Conservation (phyloP, 768 basidiomycete species). For the Calvatia gigantea region DNA sequence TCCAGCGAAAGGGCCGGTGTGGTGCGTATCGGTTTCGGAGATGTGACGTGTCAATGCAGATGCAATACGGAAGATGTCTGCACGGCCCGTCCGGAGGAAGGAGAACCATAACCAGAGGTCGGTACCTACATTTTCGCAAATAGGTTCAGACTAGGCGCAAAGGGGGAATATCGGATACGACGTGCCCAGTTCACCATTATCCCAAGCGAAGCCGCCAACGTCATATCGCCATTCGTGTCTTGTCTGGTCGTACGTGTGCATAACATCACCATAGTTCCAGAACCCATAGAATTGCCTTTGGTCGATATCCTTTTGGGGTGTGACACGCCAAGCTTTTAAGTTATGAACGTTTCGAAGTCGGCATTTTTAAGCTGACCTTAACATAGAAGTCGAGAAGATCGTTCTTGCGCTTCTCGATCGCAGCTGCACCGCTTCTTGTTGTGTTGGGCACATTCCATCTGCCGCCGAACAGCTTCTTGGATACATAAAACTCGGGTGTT, state of each 20-base stretch:
- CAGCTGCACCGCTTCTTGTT: slow-evolving; percentile 26
- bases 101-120: slow-evolving; percentile 39
- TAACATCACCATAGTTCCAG: slow-evolving; percentile 36
- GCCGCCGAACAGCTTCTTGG: slow-evolving; percentile 33
- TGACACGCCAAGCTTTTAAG: neutral
- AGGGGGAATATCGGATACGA: slow-evolving; percentile 5
- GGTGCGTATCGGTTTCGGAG: slow-evolving; percentile 35
- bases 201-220: slow-evolving; percentile 34
- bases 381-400: slow-evolving; percentile 35
- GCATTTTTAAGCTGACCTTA: slow-evolving; percentile 15
- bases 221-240: slow-evolving; percentile 37
- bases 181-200: slow-evolving; percentile 33
- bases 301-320: slow-evolving; percentile 25
- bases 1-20: slow-evolving; percentile 33
- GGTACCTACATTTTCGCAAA: slow-evolving; percentile 18
- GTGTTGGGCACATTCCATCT: slow-evolving; percentile 34
- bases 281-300: slow-evolving; percentile 36
- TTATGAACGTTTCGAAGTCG: neutral
- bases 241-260: slow-evolving; percentile 39
- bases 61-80: slow-evolving; percentile 32
- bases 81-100: slow-evolving; percentile 34
- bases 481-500: slow-evolving; percentile 31
- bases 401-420: slow-evolving; percentile 31
- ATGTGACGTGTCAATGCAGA: slow-evolving; percentile 34
- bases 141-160: neutral